Evolutionary conservation across 768 basidiomycete species (phyloP), one percentile per base, ranked within the genome.

Genomic region (Boletus tomentosulus): DNA sequence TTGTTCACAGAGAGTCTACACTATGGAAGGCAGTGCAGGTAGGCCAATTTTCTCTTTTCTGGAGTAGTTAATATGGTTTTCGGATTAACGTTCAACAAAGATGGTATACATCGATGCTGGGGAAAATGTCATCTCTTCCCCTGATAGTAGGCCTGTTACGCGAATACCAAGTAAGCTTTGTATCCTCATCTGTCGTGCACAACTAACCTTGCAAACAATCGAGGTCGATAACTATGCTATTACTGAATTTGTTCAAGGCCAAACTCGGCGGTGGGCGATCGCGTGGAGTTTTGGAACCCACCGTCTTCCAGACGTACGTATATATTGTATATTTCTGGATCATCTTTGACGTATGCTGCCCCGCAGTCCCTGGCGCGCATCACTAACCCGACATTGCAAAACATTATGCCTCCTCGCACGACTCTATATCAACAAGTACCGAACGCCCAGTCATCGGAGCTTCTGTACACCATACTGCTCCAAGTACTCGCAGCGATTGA

Each of bases 61-160:
- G 6, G 11, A 4, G 51, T 48, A 15, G 43, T 1, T 12, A 2
- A 43, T 24, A 6, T 22, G 31, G 5, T 39, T 44, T 46, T 24
- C 16, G 13, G 46, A 33, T 49, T 16, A 41, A 50, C 34, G 12
- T 41, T 46, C 46, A 15, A 48, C 12, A 22, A 47, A 48, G 91
- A 43, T 98, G 95, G 96, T 98, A 85, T 62, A 94, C 95, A 0
- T 92, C 91, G 5, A 87, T 98, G 81, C 77, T 98, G 0, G 96
- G 96, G 3, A 96, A 92, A 62, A 74, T 87, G 68, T 81, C 88
- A 0, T 92, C 92, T 3, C 75, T 98, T 2, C 66, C 70, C 0
- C 70, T 80, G 3, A 69, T 98, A 7, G 80, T 92, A 0, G 72
- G 73, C 2, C 66, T 77, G 1, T 71, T 97, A 22, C 77, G 77